Base-by-base conservation (phyloP, 2,329 filamentous ascomycete genomes). In the Myriosclerotinia scirpicola region DNA sequence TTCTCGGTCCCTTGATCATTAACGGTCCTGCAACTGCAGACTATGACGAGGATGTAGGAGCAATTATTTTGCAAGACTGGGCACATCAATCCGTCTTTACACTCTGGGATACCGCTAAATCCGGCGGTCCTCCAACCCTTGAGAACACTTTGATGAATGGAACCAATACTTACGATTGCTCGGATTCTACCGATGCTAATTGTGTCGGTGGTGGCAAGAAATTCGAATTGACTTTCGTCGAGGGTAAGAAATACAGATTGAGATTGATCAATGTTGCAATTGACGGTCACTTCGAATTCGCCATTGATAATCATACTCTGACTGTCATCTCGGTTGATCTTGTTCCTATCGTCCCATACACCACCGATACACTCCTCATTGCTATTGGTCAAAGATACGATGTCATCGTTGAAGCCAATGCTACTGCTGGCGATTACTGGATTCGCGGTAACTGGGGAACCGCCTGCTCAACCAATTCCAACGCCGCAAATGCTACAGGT, bases 1-100 rank as follows among this genome's bases (percentile, higher is more conserved):
- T 88, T 0, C 79, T 84, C 48, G 88, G 88, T 0, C 81, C 81
- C 2, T 83, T 90, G 30, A 76, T 88, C 42, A 86, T 89, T 71
- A 81, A 87, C 62, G 87, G 87, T 0, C 87, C 87, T 0, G 70
- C 73, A 79, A 85, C 5, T 80, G 83, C 11, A 76, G 80, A 87
- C 74, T 89, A 89, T 70, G 87, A 91, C 67, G 71, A 72, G 22
- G 76, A 78, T 65, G 65, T 75, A 22, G 75, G 76, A 40, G 48
- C 65, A 44, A 30, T 77, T 2, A 69, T 75, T 54, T 64, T 77
- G 14, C 65, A 64, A 6, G 75, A 77, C 63, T 77, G 75, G 76
- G 65, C 58, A 54, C 75, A 77, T 46, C 61, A 58, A 20, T 67
- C 72, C 40, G 71, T 68, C 8, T 70, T 65, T 38, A 26, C 69